Base-by-base conservation (phyloP, 352 stramenopile species). In the Globisporangium megalacanthum region DNA sequence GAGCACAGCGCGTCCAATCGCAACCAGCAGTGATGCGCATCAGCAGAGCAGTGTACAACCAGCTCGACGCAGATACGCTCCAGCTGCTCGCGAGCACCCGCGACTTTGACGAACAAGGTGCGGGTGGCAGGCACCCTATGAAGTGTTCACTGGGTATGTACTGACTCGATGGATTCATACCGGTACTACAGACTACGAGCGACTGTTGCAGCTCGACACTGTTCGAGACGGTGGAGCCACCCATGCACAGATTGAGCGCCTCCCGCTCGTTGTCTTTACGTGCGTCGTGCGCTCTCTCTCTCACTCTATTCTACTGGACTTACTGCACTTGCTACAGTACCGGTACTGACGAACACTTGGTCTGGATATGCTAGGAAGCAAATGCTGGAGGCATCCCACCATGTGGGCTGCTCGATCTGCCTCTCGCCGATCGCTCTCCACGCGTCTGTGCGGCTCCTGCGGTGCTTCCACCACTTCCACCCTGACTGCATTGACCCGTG, bases 381-480 rank as follows among this genome's bases (percentile, higher is more conserved):
- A 29, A 91, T 94, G 75, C 53, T 88, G 20, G 37, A 78, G 22
- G 66, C 72, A 9, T 66, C 75, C 13, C 80, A 88, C 61, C 66
- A 72, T 44, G 55, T 72, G 10, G 72, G 58, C 44, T 92, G 84
- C 59, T 71, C 78, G 3, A 75, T 94, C 50, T 94, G 82, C 63
- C 69, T 92, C 22, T 65, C 62, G n/a, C 50, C 73, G 19, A 75
- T 90, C 44, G 58, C 77, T 46, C 49, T 83, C 6, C 56, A 62
- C 49, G 53, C 61, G 8, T 56, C 60, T 6, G 80, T 84, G 9
- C 77, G 82, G 2, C 79, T 94, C 65, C 72, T 91, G 62, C 77
- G 66, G 22, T 92, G 84, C 54, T 92, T 94, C 66, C 82, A 90
- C 49, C 79, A 76, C 55, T 94, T 92, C 57, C 82, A 92, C 44